Base-by-base conservation (phyloP, 805 yeast genomes). In the Myxozyma vanderwaltii region DNA sequence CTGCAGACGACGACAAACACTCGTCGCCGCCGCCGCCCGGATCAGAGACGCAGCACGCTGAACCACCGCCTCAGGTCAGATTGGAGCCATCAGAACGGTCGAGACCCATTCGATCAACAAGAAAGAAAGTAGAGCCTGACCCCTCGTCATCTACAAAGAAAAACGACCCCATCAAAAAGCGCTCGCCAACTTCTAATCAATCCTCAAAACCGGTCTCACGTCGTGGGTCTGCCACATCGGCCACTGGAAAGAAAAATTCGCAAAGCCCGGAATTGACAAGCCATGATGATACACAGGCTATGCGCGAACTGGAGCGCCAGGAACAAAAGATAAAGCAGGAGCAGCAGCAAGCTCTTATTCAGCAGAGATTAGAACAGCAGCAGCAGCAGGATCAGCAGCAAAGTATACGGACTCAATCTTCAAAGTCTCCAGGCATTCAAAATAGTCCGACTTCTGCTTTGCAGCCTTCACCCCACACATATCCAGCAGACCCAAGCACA, bases 381-480 rank as follows among this genome's bases (percentile, higher is more conserved):
- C 60, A 45, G 35, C 60, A 46, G 26, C 50, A 33, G 23, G 33
- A 29, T 19, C 43, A 39, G 24, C 53, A 47, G 29, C 39, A 47
- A 21, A 13, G 35, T n/a, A 10, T 39, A 50, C 47, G 48, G 39
- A 21, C 50, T 3, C 36, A 13, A 7, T 45, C 41, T 3, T 6
- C n/a, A 7, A 44, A 27, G 21, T 48, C 59, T 15, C 51, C 54
- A 2, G 43, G 2, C 4, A 12, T 36, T 29, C 43, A 48, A 43
- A 12, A 17, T 10, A 26, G 10, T 26, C 6, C 40, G 24, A 13
- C 40, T 5, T n/a, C 50, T 31, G 24, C 31, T 13, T 17, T 17
- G 27, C 50, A 46, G 24, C 26, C 39, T 21, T 19, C 38, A 13
- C 50, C 39, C 7, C 50, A 29, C 13, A 10, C 39, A 17, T 46